Conservation (phyloP, 495 filamentous ascomycete species). For the Aspergillus leporis region DNA sequence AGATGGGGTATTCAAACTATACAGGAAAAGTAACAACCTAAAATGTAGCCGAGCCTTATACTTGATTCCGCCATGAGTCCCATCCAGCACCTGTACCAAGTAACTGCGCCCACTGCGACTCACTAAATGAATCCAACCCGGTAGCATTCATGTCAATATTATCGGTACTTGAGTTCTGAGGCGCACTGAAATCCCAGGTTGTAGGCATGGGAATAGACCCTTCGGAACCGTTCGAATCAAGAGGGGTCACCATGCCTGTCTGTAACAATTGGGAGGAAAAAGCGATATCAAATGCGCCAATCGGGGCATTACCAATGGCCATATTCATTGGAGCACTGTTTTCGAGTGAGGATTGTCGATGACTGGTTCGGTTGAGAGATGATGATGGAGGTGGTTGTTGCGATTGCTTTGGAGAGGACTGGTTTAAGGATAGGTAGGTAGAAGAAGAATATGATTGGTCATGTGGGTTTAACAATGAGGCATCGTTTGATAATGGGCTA, state of each 20-base stretch:
- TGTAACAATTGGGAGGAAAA: constrained; percentile 3
- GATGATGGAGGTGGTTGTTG: constrained; percentile 6
- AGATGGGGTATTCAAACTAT: constrained; percentile 1
- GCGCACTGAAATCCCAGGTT: constrained; percentile 28
- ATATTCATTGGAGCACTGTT: constrained; percentile 1
- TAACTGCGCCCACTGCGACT: constrained; percentile 41
- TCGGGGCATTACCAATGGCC: not conserved
- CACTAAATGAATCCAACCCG: constrained; percentile 28
- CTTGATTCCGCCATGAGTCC: constrained; percentile 17
- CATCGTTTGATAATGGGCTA: constrained; percentile 1
- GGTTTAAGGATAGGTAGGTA: constrained; percentile 8
- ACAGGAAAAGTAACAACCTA: not conserved
- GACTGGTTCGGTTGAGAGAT: not conserved
- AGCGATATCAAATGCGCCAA: not conserved
- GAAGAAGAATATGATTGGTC: constrained; percentile 11
- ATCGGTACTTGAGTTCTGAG: constrained; percentile 14
- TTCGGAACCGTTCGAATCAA: constrained; percentile 18
- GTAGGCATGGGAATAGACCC: constrained; percentile 19
- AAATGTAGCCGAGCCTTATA: not conserved
- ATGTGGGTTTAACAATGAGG: constrained; percentile 9
- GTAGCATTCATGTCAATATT: constrained; percentile 25
- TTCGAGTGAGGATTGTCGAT: constrained; percentile 6
- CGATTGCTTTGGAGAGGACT: constrained; percentile 5
- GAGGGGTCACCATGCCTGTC: constrained; percentile 9
- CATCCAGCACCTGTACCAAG: constrained; percentile 16